These are phyloP conservation scores for Rosa persica DNA, from an alignment of 306 rosid genomes.

Conservation along the genomic window DNA sequence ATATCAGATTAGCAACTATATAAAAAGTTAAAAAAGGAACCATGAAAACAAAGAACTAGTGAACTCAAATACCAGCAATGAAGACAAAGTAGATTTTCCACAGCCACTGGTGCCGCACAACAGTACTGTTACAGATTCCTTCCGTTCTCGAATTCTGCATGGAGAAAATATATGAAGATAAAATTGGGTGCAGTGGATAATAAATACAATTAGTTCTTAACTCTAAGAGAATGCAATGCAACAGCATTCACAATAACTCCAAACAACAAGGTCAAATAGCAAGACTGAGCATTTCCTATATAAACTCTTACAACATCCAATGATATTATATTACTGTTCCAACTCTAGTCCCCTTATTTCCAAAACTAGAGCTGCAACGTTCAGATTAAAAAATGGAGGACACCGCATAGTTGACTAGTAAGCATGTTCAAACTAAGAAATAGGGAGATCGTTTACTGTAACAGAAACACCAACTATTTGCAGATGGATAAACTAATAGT, in stretches of 20 bases:
- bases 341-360: not conserved
- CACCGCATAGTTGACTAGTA: not conserved
- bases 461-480: not conserved
- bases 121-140: slow-evolving; percentile 87
- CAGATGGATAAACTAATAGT: not conserved
- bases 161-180: slow-evolving; percentile 14
- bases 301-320: not conserved
- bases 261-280: not conserved
- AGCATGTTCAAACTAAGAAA: not conserved
- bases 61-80: slow-evolving; percentile 74
- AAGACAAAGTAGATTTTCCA: slow-evolving; percentile 94
- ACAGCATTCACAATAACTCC: not conserved
- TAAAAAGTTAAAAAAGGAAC: slow-evolving; percentile 9
- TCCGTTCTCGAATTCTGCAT: slow-evolving; percentile 83
- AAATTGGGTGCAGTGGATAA: slow-evolving; percentile 1
- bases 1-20: slow-evolving; percentile 16
- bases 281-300: not conserved
- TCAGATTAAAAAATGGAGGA: not conserved
- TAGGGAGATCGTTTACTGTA: not conserved
- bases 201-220: not conserved
- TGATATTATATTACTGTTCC: not conserved
- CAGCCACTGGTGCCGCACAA: slow-evolving; percentile 98
- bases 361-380: not conserved
- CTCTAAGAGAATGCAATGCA: not conserved
- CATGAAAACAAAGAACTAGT: slow-evolving; percentile 30